phyloP scores from a whole-genome alignment of 768 basidiomycete species.

The Boletus rex-veris region DNA sequence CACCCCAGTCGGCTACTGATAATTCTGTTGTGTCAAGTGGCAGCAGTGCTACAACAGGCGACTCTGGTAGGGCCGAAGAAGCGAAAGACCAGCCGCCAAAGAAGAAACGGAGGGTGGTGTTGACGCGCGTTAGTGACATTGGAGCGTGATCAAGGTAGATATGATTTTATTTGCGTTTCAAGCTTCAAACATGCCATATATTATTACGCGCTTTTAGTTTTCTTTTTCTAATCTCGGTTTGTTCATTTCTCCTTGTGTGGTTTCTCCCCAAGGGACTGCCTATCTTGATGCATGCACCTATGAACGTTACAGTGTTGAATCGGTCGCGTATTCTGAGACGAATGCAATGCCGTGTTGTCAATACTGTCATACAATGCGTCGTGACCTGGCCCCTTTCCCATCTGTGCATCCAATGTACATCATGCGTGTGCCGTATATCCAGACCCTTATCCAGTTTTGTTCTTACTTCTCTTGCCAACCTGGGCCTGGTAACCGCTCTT shows the following conservation, averaged over 20 bases:
- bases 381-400: not conserved
- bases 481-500: constrained; percentile 99
- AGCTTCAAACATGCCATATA: constrained; percentile 8
- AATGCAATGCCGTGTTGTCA: constrained; percentile 18
- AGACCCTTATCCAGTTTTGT: constrained; percentile 57
- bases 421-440: not conserved
- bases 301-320: constrained; percentile 1
- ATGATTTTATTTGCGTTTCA: constrained; percentile 4
- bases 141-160: constrained; percentile 17
- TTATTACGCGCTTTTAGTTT: constrained; percentile 17
- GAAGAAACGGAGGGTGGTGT: constrained; percentile 80
- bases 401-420: constrained; percentile 3
- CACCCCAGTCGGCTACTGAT: constrained; percentile 30
- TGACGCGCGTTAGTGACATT: constrained; percentile 66
- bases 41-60: constrained; percentile 11
- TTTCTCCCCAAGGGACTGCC: not conserved
- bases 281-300: constrained; percentile 9
- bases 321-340: constrained; percentile 22
- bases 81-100: constrained; percentile 59
- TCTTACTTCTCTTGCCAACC: constrained; percentile 83
- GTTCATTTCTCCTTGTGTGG: not conserved
- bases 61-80: constrained; percentile 14
- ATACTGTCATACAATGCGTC: constrained; percentile 9
- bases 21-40: constrained; percentile 15
- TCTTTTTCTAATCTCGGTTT: constrained; percentile 10